Conservation (phyloP, 768 basidiomycete species). For the Podaxis mareebaensis region DNA sequence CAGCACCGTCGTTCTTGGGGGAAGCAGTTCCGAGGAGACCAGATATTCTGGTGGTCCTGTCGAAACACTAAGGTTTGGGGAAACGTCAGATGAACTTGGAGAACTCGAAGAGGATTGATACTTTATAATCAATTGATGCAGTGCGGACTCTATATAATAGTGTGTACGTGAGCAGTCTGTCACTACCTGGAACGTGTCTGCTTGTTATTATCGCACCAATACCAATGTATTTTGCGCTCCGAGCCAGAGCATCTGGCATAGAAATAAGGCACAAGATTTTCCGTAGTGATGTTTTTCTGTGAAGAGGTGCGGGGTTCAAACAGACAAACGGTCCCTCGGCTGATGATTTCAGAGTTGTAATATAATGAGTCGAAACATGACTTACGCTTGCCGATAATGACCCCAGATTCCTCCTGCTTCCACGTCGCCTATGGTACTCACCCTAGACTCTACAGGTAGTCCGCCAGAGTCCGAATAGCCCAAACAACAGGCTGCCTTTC, state of each 20-base stretch:
- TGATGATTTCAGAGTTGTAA: background rate
- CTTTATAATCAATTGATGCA: background rate
- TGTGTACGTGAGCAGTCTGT: no score
- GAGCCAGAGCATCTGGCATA: no score
- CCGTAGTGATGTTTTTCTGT: background rate
- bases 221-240: no score
- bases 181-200: no score
- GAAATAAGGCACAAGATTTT: no score
- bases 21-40: background rate
- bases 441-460: conserved; percentile 59
- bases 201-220: no score
- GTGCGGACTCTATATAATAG: no score
- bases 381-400: conserved; percentile 24
- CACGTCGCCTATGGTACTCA: conserved; percentile 53
- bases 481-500: conserved; percentile 74
- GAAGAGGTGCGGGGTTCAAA: background rate
- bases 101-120: background rate
- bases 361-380: background rate
- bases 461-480: conserved; percentile 42
- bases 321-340: conserved; percentile 1
- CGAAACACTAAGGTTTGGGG: background rate
- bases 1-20: background rate
- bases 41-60: background rate
- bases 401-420: conserved; percentile 48
- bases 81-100: background rate